Evolutionary conservation across 441 rosid genomes (phyloP), one percentile per base, ranked within the genome.

Genomic region (Geranium incanum): DNA sequence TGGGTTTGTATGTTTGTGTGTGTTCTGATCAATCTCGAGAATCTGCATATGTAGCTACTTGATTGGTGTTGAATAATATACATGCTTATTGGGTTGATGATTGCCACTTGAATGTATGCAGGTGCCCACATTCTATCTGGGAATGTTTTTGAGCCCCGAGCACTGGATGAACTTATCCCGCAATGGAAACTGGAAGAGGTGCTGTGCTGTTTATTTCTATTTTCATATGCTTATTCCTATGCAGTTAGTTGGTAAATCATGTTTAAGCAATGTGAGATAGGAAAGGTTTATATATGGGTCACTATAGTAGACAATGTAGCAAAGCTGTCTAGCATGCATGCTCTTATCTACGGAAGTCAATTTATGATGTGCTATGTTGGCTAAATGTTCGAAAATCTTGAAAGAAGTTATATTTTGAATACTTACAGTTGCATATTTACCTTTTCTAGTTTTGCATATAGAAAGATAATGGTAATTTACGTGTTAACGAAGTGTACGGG

Each of bases 81-180:
- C 9, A 11, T 55, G 19, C 60, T 77, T 15, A 41, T n/a, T 50
- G 36, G 18, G 67, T 74, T 36, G 15, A 8, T 69, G 68, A 5
- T 50, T 74, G 70, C 11, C 11, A 64, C 74, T 55, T 79, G 69
- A 36, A 39, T 77, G 3, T 73, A 39, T 77, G 3, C 72, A 93
- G 98, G 99, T 79, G 97, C 89, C 78, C 99, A 94, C 71, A 83
- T 92, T 18, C 73, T 94, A 15, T 93, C 97, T 63, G 98, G 97
- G 36, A 93, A 91, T 80, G 98, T 93, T 68, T 91, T 93, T 81
- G 95, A 93, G 76, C 93, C 99, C 57, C 76, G 89, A 33, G 97
- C 99, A 48, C 77, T 94, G 74, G 84, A 92, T 77, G 99, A 94
- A 72, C 91, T 94, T 79, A 84, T 94, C 12, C 97, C 99, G n/a